phyloP scores from a whole-genome alignment of 495 filamentous ascomycete species.

The Glutinoglossum americanum region DNA sequence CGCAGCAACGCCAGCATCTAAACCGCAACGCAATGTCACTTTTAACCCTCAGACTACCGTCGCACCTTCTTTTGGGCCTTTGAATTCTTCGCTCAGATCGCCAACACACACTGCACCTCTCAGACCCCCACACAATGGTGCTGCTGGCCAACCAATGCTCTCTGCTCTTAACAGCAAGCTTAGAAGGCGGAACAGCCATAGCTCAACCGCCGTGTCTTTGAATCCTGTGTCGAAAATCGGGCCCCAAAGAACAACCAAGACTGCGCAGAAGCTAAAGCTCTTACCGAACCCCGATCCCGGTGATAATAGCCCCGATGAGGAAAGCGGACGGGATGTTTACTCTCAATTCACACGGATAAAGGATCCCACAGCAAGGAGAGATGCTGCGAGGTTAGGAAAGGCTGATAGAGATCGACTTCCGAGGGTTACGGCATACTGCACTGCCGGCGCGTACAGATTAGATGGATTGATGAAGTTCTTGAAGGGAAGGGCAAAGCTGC shows the following conservation, averaged over 20 bases:
- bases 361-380: constrained; percentile 77
- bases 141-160: constrained; percentile 42
- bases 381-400: constrained; percentile 83
- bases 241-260: constrained; percentile 84
- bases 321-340: constrained; percentile 88
- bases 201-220: constrained; percentile 29
- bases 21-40: constrained; percentile 33
- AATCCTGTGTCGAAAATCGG: constrained; percentile 57
- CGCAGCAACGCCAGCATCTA: neutral
- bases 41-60: constrained; percentile 48
- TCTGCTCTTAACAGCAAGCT: constrained; percentile 74
- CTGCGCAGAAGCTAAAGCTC: constrained; percentile 86
- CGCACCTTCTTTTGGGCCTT: constrained; percentile 26
- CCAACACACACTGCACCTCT: constrained; percentile 23
- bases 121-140: constrained; percentile 12
- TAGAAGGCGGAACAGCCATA: constrained; percentile 63
- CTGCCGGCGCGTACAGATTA: constrained; percentile 71
- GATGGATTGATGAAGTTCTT: constrained; percentile 73
- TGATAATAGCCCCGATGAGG: constrained; percentile 57
- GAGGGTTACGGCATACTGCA: constrained; percentile 88
- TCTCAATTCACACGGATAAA: constrained; percentile 90
- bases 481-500: constrained; percentile 52
- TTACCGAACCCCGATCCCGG: constrained; percentile 72
- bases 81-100: constrained; percentile 5
- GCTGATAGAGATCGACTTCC: constrained; percentile 75